A percentile compares a stretch with the other conserved stretches of the same genome.
Conservation (phyloP, 805 yeast species). For the Wickerhamomyces alni region DNA sequence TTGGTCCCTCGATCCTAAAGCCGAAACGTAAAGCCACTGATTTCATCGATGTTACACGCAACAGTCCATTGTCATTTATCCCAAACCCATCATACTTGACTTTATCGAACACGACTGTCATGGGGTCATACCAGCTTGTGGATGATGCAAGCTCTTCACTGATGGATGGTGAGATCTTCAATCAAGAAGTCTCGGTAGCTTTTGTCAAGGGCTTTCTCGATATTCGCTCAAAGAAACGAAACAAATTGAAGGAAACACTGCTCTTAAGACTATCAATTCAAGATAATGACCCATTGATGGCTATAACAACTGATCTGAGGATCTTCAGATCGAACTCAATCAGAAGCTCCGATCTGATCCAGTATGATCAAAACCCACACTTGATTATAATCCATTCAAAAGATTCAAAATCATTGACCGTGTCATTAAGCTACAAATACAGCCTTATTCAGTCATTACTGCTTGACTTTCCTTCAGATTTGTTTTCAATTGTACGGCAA, state of each 20-base stretch:
- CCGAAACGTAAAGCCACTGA: background rate
- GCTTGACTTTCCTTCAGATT: conserved; percentile 2
- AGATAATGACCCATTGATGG: background rate
- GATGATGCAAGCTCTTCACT: background rate
- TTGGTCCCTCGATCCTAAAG: background rate
- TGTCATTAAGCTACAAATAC: conserved; percentile 6
- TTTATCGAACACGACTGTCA: background rate
- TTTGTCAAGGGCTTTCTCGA: background rate
- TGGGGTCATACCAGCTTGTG: background rate
- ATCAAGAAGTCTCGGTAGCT: background rate
- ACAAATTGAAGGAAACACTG: background rate
- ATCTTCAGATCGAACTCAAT: background rate
- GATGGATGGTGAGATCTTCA: background rate
- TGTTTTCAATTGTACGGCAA: background rate
- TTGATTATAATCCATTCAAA: background rate
- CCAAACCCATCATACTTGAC: background rate
- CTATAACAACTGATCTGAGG: background rate
- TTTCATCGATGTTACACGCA: background rate
- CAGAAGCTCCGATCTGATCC: background rate
- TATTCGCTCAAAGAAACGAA: background rate
- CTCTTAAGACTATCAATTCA: background rate
- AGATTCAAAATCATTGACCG: background rate
- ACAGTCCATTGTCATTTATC: too few species aligned
- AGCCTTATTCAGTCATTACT: conserved; percentile 8
- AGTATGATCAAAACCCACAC: background rate